These are phyloP conservation scores for Rubia yunnanensis DNA, from an alignment of 257 asterid genomes.

Conservation along the genomic window DNA sequence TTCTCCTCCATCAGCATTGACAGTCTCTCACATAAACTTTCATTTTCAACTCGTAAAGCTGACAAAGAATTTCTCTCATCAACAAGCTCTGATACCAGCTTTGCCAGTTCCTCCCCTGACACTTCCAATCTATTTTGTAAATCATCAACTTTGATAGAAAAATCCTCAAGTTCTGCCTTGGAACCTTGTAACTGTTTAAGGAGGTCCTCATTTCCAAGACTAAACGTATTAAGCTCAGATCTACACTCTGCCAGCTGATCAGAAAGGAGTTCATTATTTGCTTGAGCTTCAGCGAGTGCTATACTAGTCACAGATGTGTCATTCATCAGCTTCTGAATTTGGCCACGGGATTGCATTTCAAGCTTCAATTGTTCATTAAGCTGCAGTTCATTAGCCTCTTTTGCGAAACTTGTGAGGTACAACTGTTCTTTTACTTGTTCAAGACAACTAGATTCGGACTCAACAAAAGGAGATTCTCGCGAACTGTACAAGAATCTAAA, in stretches of 20 bases:
- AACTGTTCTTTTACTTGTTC: conserved; percentile 76
- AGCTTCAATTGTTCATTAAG: conserved; percentile 41
- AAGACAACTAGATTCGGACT: conserved; percentile 27
- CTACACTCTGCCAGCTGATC: conserved; percentile 45
- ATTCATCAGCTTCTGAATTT: conserved; percentile 36
- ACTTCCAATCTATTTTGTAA: conserved; percentile 54
- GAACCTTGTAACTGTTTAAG: conserved; percentile 51
- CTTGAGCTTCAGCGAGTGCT: conserved; percentile 44
- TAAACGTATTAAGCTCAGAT: conserved; percentile 42
- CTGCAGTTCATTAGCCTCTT: conserved; percentile 53
- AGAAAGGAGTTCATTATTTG: conserved; percentile 41
- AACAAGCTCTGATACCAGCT: conserved; percentile 51
- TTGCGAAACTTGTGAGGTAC: conserved; percentile 55
- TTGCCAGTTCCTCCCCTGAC: conserved; percentile 51
- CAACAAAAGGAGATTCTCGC: conserved; percentile 26
- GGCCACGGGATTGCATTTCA: conserved; percentile 19
- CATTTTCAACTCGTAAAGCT: conserved; percentile 53
- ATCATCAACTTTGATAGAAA: conserved; percentile 44
- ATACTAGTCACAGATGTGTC: conserved; percentile 35
- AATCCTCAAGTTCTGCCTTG: conserved; percentile 44
- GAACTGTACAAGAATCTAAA: conserved; percentile 49
- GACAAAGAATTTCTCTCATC: conserved; percentile 46
- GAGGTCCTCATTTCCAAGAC: conserved; percentile 44
- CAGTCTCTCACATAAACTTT: conserved; percentile 34
- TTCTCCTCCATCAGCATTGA: conserved; percentile 45